Evolutionary conservation across 306 rosid genomes (phyloP).

Genomic region (Rosa lucieae): DNA sequence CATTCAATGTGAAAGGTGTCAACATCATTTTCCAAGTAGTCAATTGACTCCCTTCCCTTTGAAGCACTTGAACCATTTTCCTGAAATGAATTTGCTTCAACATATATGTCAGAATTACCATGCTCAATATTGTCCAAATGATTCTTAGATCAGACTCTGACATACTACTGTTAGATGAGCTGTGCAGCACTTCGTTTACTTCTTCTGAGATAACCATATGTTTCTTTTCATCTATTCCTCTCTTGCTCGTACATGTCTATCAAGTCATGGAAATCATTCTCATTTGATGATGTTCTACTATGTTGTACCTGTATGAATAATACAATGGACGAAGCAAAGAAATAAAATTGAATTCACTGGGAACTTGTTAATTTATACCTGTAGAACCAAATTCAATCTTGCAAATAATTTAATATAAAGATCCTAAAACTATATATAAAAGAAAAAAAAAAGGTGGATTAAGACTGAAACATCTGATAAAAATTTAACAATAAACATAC

Average conservation of each 20-base stretch:
- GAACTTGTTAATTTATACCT: background rate
- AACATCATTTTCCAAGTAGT: slow-evolving; percentile 77
- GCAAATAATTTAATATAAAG: background rate
- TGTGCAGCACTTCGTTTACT: slow-evolving; percentile 29
- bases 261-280: slow-evolving; percentile 64
- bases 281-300: slow-evolving; percentile 73
- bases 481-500: slow-evolving; percentile 44
- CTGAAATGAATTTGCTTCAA: slow-evolving; percentile 33
- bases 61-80: slow-evolving; percentile 29
- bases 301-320: slow-evolving; percentile 60
- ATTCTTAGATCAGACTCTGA: slow-evolving; percentile 44
- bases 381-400: background rate
- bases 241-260: slow-evolving; percentile 52
- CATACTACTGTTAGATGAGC: slow-evolving; percentile 30
- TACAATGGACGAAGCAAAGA: background rate
- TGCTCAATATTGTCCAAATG: slow-evolving; percentile 43
- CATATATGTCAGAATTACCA: slow-evolving; percentile 36
- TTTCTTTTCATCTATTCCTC: slow-evolving; percentile 41
- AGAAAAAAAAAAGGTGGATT: background rate
- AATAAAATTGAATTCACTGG: background rate
- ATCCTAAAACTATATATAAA: background rate
- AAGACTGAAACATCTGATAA: slow-evolving; percentile 14
- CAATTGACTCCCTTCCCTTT: slow-evolving; percentile 58
- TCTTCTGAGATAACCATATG: slow-evolving; percentile 36
- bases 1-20: slow-evolving; percentile 70